These are phyloP conservation scores for Wakefieldia striispora DNA, from an alignment of 768 basidiomycete genomes.

Conservation along the genomic window DNA sequence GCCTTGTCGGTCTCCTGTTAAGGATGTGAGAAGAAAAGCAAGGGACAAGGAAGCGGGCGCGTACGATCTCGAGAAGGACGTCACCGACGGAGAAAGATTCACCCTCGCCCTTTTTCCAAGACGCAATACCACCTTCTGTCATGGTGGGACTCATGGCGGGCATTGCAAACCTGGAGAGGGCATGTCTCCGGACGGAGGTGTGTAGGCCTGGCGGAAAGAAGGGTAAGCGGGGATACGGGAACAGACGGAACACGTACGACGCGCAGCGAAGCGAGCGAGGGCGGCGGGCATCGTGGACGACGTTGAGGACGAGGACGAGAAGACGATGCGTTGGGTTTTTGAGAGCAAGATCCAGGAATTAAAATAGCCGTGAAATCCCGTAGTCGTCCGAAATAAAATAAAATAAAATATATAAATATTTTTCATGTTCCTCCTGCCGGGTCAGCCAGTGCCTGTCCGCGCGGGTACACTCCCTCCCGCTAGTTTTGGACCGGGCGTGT, in stretches of 20 bases:
- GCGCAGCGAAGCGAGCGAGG: conserved; percentile 62
- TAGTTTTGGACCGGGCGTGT: conserved; percentile 62
- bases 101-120: conserved; percentile 97
- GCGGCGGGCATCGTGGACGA: conserved; percentile 53
- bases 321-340: conserved; percentile 26
- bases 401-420: neutral
- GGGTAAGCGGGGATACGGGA: neutral
- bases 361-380: conserved; percentile 30
- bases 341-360: too few relatives aligned
- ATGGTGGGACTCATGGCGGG: conserved; percentile 99
- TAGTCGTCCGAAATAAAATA: conserved; percentile 15
- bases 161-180: conserved; percentile 88
- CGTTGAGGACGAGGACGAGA: conserved; percentile 11
- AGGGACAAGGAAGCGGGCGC: conserved; percentile 25
- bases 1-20: conserved; percentile 99
- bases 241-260: conserved; percentile 47
- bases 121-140: conserved; percentile 98
- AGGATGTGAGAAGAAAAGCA: conserved; percentile 7
- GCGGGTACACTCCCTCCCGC: conserved; percentile 51
- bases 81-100: conserved; percentile 88
- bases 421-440: conserved; percentile 54
- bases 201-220: conserved; percentile 61
- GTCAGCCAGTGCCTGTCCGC: conserved; percentile 67
- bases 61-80: conserved; percentile 92
- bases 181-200: conserved; percentile 73